A percentile compares a stretch with the other conserved stretches of the same genome.
phyloP scores from a whole-genome alignment of 441 rosid species.

The Macaranga tanarius region DNA sequence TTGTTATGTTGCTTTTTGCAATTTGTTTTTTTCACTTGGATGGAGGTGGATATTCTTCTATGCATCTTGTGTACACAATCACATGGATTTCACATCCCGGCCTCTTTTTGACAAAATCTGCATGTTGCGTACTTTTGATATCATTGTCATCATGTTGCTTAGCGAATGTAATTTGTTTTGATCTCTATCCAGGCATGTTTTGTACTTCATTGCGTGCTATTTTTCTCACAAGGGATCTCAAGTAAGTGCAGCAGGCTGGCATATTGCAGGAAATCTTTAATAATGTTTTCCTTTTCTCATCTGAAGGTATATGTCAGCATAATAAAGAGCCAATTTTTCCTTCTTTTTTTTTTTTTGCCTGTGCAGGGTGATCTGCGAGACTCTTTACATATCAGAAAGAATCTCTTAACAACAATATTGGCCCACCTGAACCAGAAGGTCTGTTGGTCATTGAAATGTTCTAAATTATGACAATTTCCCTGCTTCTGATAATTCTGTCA shows the following conservation, averaged over 20 bases:
- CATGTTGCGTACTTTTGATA: constrained; percentile 5
- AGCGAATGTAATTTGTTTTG: constrained; percentile 26
- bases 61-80: background rate
- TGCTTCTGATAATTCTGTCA: background rate
- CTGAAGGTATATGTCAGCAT: background rate
- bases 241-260: constrained; percentile 48
- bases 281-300: background rate
- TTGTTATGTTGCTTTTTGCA: constrained; percentile 2
- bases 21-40: background rate
- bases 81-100: constrained; percentile 1
- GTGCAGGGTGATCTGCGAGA: constrained; percentile 83
- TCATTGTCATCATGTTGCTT: constrained; percentile 1
- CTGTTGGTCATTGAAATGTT: constrained; percentile 26
- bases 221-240: constrained; percentile 85
- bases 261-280: constrained; percentile 2
- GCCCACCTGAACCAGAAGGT: constrained; percentile 68
- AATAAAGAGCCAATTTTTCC: background rate
- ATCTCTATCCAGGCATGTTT: constrained; percentile 64
- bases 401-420: constrained; percentile 67
- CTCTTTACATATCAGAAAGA: constrained; percentile 75
- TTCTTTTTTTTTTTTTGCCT: background rate
- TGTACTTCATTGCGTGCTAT: constrained; percentile 80
- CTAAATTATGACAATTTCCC: constrained; percentile 3
- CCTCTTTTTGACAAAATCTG: background rate
- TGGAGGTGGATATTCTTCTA: background rate